phyloP scores from a whole-genome alignment of 257 asterid species.

The Solanum sejunctum region DNA sequence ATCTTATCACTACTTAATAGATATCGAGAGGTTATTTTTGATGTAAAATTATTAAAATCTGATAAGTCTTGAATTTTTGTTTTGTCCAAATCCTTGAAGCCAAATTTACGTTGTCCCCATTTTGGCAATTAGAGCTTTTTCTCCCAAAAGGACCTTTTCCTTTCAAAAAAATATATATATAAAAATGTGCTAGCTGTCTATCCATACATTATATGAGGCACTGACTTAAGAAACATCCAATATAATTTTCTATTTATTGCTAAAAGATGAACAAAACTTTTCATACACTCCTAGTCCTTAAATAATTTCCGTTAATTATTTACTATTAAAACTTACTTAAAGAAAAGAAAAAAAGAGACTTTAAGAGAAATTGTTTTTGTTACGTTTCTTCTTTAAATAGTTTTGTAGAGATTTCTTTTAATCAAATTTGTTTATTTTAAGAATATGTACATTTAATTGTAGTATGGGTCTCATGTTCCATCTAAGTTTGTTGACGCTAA shows the following conservation, averaged over 20 bases:
- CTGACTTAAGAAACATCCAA: not conserved
- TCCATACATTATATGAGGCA: not conserved
- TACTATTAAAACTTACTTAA: not conserved
- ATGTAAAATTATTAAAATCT: not conserved
- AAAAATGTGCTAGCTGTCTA: not conserved
- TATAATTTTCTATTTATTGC: not conserved
- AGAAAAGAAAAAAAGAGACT: not conserved
- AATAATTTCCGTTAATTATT: not conserved
- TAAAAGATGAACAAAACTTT: not conserved
- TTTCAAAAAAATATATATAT: not conserved
- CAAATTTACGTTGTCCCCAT: not conserved
- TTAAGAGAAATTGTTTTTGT: not conserved
- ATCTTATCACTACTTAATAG: too few species aligned
- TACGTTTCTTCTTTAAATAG: not conserved
- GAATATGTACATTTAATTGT: not conserved
- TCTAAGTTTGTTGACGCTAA: not conserved
- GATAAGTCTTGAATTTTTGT: not conserved
- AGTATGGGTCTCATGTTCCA: not conserved
- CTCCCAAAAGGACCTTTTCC: not conserved
- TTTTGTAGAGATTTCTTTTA: not conserved
- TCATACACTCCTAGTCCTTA: not conserved
- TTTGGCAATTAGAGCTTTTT: not conserved
- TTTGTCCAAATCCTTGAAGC: not conserved
- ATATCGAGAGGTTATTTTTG: too few species aligned
- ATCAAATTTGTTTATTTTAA: not conserved